Evolutionary conservation across 1,284 basidiomycete species (phyloP), one percentile per base, ranked within the genome.

Genomic region (Taiwanofungus camphoratus): DNA sequence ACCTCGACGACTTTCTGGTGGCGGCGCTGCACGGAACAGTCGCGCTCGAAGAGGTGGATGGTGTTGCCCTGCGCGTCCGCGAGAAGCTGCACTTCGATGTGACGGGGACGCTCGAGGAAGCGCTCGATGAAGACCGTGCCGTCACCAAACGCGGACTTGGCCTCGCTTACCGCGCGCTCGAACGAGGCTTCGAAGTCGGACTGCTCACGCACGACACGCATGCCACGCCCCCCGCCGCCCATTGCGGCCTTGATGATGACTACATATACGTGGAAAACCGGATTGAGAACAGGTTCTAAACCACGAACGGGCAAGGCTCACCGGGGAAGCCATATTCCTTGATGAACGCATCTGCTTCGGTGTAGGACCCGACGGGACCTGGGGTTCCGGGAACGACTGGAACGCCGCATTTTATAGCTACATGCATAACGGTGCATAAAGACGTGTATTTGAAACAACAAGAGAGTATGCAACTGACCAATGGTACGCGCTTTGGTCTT

Each of bases 1-100:
- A 98, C 92, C 68, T 99, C 96, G 51, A 99, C 96, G 52, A 99
- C 94, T 68, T 99, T 98, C 66, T 99, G 95, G 69, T 99, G 94
- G 50, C 95, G 80, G 55, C 95, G 77, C 67, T 99, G 95, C 21
- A 99, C 95, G 21, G 95, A 98, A 66, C 95, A 99, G 66, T 99
- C 95, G 64, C 95, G 92, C 68, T 98, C 95, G 57, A 96, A 98
- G 27, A 99, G 79, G 65, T 98, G 94, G 51, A 99, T 91, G 29
- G 88, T 89, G 74, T 97, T 96, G 42, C 95, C 95, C 48, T 83
- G 67, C 3, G 76, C 80, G 62, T 99, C 95, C 24, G 92, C 95
- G 40, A 99, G 76, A 44, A 97, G 66, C 69, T 99, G 95, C 26
- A 98, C 95, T 68, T 99, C 95, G 52, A 98, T 97, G 67, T 98